These are phyloP conservation scores for Kurtzmaniella quercitrusa DNA, from an alignment of 1,139 yeast genomes.

Conservation along the genomic window DNA sequence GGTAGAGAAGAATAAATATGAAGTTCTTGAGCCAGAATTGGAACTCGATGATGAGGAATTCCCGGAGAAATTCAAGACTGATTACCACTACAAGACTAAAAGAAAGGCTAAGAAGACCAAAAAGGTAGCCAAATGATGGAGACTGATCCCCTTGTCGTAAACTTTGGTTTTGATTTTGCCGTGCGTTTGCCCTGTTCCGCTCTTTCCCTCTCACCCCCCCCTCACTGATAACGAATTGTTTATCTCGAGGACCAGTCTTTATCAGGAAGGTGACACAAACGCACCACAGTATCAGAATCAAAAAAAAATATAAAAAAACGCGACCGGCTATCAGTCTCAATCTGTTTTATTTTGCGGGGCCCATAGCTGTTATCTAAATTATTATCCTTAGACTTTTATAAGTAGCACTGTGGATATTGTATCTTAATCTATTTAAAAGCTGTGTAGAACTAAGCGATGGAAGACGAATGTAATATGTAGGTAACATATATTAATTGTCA, in stretches of 20 bases:
- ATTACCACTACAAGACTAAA: conserved; percentile 15
- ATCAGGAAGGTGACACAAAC: conserved; percentile 1
- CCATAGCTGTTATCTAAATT: neutral
- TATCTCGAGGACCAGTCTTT: conserved; percentile 1
- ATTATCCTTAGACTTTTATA: neutral
- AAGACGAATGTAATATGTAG: no score
- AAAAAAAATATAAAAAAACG: neutral
- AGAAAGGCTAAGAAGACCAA: conserved; percentile 3
- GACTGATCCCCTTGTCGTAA: no score
- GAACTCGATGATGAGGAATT: conserved; percentile 8
- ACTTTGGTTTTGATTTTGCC: neutral
- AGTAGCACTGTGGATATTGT: neutral
- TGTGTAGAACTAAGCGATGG: no score
- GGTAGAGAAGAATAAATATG: conserved; percentile 6
- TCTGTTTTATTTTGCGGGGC: neutral
- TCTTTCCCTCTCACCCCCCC: neutral
- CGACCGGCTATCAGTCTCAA: neutral
- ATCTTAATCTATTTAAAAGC: no score
- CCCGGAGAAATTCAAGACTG: conserved; percentile 18
- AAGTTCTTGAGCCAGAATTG: conserved; percentile 4
- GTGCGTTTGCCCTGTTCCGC: neutral
- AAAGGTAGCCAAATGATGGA: neutral
- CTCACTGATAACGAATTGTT: conserved; percentile 1
- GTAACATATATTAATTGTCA: no score
- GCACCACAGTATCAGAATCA: neutral